Conservation (phyloP, 345 rosid species). For the Eucalyptus rudis region DNA sequence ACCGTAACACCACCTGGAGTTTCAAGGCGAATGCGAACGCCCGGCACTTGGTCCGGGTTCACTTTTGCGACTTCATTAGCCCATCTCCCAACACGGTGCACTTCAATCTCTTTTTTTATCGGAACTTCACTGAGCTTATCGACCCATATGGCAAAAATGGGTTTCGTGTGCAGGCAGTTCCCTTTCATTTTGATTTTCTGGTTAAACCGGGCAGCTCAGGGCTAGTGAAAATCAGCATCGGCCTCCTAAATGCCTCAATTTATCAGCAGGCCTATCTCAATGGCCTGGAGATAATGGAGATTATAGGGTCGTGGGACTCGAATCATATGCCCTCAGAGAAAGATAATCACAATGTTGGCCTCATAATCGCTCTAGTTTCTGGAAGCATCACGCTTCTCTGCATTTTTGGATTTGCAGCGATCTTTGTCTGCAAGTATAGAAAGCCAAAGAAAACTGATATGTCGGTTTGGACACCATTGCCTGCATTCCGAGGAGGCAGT, state of each 20-base stretch:
- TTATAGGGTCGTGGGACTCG: conserved; percentile 2
- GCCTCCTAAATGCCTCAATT: not conserved
- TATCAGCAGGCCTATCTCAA: conserved; percentile 7
- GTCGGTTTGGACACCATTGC: conserved; percentile 5
- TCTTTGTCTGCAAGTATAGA: not conserved
- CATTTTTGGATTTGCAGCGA: not conserved
- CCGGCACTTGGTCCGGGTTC: conserved; percentile 30
- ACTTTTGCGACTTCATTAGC: conserved; percentile 39
- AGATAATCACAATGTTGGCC: not conserved
- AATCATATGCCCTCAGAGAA: not conserved
- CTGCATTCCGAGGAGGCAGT: not conserved
- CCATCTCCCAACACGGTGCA: not conserved
- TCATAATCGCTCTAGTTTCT: conserved; percentile 10
- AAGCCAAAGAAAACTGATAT: not conserved
- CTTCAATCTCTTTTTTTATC: conserved; percentile 28
- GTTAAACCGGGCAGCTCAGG: conserved; percentile 32
- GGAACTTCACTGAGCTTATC: not conserved
- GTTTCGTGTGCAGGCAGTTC: not conserved
- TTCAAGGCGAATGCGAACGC: conserved; percentile 17
- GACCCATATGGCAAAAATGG: not conserved
- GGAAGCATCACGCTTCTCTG: conserved; percentile 3
- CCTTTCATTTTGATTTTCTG: conserved; percentile 30
- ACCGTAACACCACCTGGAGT: conserved; percentile 33
- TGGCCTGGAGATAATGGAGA: conserved; percentile 46
- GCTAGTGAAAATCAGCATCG: conserved; percentile 13